phyloP scores from a whole-genome alignment of 352 stramenopile genomes.

The Blastocystis hominis region DNA sequence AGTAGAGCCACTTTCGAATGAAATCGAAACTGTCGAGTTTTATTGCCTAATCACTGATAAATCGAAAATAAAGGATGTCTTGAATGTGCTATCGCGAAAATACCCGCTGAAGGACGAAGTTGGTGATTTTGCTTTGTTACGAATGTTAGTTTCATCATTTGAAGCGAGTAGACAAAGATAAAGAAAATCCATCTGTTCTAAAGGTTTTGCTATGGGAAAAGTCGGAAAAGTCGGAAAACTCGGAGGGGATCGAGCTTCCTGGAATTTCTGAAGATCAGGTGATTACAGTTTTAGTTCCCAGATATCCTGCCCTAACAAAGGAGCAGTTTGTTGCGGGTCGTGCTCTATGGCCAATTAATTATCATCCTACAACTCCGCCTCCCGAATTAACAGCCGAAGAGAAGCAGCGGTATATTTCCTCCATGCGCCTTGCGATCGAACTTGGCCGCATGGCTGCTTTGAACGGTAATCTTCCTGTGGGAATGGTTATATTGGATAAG shows the following conservation, averaged over 20 bases:
- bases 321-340: neutral
- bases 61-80: neutral
- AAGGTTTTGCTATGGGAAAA: slow-evolving; percentile 10
- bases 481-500: slow-evolving; percentile 41
- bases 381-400: neutral
- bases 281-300: neutral
- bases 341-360: slow-evolving; percentile 44
- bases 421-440: neutral
- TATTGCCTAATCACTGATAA: neutral
- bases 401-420: neutral
- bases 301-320: slow-evolving; percentile 24
- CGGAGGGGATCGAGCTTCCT: neutral
- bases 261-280: neutral
- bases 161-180: slow-evolving; percentile 29
- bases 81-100: neutral
- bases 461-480: neutral
- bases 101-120: slow-evolving; percentile 3
- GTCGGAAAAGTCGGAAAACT: neutral
- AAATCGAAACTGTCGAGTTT: neutral
- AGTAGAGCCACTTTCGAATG: neutral
- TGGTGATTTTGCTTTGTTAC: neutral
- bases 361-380: slow-evolving; percentile 16
- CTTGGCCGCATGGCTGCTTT: neutral
- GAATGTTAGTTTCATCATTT: slow-evolving; percentile 21
- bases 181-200: neutral